These are phyloP conservation scores for Cerrena zonata DNA, from an alignment of 1,284 basidiomycete species.

Conservation along the genomic window DNA sequence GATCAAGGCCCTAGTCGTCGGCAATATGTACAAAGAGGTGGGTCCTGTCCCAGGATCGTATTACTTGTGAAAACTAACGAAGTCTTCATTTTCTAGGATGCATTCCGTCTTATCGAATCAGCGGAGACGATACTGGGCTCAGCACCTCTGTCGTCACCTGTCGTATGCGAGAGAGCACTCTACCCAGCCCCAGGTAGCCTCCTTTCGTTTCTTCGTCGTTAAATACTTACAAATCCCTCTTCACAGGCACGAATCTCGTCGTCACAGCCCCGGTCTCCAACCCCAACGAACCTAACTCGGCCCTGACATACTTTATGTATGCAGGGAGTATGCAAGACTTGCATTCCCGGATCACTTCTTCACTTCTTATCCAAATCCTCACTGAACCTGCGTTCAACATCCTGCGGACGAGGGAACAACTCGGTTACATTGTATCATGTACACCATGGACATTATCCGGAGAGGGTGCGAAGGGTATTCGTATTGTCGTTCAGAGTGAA, in stretches of 20 bases:
- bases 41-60: conserved; percentile 21
- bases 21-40: conserved; percentile 81
- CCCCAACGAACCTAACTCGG: conserved; percentile 81
- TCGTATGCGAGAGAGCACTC: conserved; percentile 61
- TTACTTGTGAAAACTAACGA: conserved; percentile 11
- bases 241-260: conserved; percentile 63
- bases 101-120: conserved; percentile 67
- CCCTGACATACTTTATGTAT: conserved; percentile 75
- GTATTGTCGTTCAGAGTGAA: conserved; percentile 91
- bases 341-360: conserved; percentile 51
- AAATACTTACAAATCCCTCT: not conserved
- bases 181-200: conserved; percentile 59
- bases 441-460: conserved; percentile 52
- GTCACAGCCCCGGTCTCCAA: conserved; percentile 76
- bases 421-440: conserved; percentile 84
- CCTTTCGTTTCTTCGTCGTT: too few species aligned
- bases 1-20: conserved; percentile 75
- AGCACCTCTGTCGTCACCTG: conserved; percentile 48
- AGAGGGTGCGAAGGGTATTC: conserved; percentile 68
- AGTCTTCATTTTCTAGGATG: conserved; percentile 46
- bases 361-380: conserved; percentile 72
- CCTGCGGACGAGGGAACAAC: conserved; percentile 92
- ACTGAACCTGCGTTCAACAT: conserved; percentile 90
- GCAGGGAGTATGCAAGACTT: conserved; percentile 59
- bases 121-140: conserved; percentile 66